A percentile compares a stretch with the other conserved stretches of the same genome.
Evolutionary conservation across 192 early-diverging fungal genomes (phyloP).

Genomic region (Hyaloraphidium curvatum): DNA sequence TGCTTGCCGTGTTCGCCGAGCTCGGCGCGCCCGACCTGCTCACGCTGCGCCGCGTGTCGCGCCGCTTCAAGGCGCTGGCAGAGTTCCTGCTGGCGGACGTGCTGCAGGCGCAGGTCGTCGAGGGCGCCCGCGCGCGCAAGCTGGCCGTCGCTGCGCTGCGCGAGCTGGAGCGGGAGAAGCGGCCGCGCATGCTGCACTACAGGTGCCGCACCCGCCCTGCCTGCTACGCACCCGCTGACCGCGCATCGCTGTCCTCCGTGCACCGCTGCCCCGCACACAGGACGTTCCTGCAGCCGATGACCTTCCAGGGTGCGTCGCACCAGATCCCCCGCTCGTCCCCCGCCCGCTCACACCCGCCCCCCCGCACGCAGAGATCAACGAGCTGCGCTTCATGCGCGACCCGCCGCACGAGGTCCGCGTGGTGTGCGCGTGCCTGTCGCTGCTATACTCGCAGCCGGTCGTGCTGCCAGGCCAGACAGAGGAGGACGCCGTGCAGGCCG

Average conservation of each 20-base stretch:
- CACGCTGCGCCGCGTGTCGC: constrained; percentile 12
- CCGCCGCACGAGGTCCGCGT: neutral
- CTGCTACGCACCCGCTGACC: no score
- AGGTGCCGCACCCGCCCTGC: no score
- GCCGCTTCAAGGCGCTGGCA: constrained; percentile 11
- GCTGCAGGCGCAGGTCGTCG: constrained; percentile 3
- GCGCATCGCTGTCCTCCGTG: no score
- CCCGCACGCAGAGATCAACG: no score
- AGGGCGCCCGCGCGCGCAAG: neutral
- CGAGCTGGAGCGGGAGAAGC: constrained; percentile 10
- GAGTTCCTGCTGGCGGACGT: constrained; percentile 15
- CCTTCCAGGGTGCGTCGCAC: no score
- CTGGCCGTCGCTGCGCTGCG: neutral
- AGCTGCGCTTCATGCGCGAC: neutral
- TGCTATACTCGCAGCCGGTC: neutral
- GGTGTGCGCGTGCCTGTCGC: neutral
- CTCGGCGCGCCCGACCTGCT: constrained; percentile 7
- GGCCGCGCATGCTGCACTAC: constrained; percentile 22
- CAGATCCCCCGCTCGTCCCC: no score
- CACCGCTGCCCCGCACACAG: no score
- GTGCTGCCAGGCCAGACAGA: neutral
- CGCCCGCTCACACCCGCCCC: no score
- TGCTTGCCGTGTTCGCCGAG: neutral
- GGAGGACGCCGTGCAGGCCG: neutral
- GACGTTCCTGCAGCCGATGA: neutral